Evolutionary conservation across 2,329 filamentous ascomycete genomes (phyloP), one percentile per base, ranked within the genome.

Genomic region (Alternaria panax): DNA sequence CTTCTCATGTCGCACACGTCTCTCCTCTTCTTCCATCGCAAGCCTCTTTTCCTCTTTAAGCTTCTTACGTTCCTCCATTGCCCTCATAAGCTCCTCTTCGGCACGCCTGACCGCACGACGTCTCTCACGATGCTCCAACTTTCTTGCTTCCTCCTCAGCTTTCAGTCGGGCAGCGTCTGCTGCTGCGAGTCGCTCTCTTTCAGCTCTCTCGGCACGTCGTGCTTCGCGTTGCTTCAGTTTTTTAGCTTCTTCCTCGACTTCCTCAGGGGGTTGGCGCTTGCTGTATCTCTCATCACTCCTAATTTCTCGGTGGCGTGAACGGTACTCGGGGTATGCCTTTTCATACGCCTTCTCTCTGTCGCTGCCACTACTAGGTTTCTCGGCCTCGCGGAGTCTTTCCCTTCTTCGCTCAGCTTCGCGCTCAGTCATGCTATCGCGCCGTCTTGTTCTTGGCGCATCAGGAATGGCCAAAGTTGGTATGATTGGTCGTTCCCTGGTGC

Each of bases 391-490:
- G 2, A 61, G 34, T 36, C 62, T 59, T 11, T 69, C 68, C 52
- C 69, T 72, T 3, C 59, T 65, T 51, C 61, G 65, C 8, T 51
- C 54, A 22, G 62, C 56, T 32, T 78, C 75, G 20, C 69, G 68
- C 14, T 75, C 74, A 3, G 73, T 73, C 34, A 75, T 71, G 52
- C 74, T 76, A 51, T 77, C 74, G 9, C 69, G 68, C 27, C 74
- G 68, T 45, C 72, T 76, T 30, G 60, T 68, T 40, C 65, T 72
- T 8, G 66, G 57, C 22, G 66, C 64, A 14, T 66, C 63, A 28
- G 62, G 54, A 22, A 71, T 28, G 27, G 68, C 64, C 6, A 62
- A 53, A 1, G 40, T 54, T 20, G 67, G 62, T 12, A 72, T 40
- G 9, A 48, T 51, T 9, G 74, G 71, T 34, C 66, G 64, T 52